A percentile compares a stretch with the other conserved stretches of the same genome.
Conservation (phyloP, 345 rosid genomes). For the Bruguiera gymnorhiza region DNA sequence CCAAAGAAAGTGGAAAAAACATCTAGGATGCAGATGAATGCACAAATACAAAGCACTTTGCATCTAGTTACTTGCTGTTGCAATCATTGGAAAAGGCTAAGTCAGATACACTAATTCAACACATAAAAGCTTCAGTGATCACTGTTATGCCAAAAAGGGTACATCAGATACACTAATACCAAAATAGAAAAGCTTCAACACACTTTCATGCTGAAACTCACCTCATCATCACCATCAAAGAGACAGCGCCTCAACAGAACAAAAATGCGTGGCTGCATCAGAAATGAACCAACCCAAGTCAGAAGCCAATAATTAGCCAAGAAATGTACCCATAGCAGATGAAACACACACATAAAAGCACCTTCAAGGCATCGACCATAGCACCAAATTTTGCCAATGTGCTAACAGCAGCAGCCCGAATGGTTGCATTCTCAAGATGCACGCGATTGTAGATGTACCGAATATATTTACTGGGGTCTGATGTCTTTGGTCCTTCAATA, state of each 20-base stretch:
- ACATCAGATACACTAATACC: too few relatives aligned
- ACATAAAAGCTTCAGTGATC: too few relatives aligned
- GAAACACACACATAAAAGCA: constrained; percentile 14
- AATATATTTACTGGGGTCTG: constrained; percentile 94
- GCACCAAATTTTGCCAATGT: constrained; percentile 96
- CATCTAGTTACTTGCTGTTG: too few relatives aligned
- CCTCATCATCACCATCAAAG: constrained; percentile 98
- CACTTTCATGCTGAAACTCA: constrained; percentile 26
- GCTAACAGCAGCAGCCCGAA: constrained; percentile 93
- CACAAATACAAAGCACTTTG: too few relatives aligned
- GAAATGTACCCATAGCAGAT: neutral
- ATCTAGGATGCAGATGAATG: too few relatives aligned
- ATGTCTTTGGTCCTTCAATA: constrained; percentile 88
- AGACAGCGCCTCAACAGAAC: constrained; percentile 87
- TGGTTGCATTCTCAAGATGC: constrained; percentile 98
- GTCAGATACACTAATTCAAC: too few relatives aligned
- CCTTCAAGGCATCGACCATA: constrained; percentile 86
- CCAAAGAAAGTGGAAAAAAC: too few relatives aligned
- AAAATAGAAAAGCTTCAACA: too few relatives aligned
- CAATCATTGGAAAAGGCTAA: too few relatives aligned
- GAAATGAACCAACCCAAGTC: constrained; percentile 14
- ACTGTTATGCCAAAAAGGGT: too few relatives aligned
- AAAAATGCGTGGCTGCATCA: constrained; percentile 73
- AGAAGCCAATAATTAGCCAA: neutral
- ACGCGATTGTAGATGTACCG: constrained; percentile 94